Base-by-base conservation (phyloP, 345 rosid species). In the Eutrema yunnanense region DNA sequence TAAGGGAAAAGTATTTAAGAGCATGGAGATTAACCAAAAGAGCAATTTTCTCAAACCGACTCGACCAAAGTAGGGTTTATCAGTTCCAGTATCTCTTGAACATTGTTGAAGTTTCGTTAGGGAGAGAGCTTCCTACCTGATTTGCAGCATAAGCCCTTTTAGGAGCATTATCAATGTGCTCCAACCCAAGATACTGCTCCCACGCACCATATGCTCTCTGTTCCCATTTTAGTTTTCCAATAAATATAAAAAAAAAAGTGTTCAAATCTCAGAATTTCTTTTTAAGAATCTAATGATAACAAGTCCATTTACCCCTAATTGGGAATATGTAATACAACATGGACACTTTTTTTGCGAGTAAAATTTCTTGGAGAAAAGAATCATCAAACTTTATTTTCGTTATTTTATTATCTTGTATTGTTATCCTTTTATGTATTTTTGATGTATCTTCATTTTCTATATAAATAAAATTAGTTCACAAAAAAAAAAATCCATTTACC, bases 121-220 rank as follows among this genome's bases (percentile, higher is more conserved):
- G 0, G 22, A 19, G 22, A 19, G 6, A 32, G 11, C 26, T 40
- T 51, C 42, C 65, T 70, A 89, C 97, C 90, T 92, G 97, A 77
- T 92, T 88, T 60, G 82, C 88, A 2, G 88, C 80, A 74, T 86
- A 86, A 38, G 94, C 85, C 73, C 96, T 83, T 81, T 86, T 89
- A 48, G 97, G 96, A 60, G 88, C 79, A 81, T 84, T 88, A 53
- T 90, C 95, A 63, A 92, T 67, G 77, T 92, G 98, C 83, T 92
- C 98, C 86, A 92, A 77, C 61, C 98, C 98, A 59, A 92, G 96
- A 73, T 87, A 92, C 78, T 86, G 95, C 78, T 92, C 98, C 92
- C 92, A 90, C 37, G 96, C 89, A 42, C 96, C 92, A 69, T 88
- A 90, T 9, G 84, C 88, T n/a, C 63, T 83, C 92, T 87, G 70